Evolutionary conservation across 768 basidiomycete genomes (phyloP).

Genomic region (Pholiota molesta): DNA sequence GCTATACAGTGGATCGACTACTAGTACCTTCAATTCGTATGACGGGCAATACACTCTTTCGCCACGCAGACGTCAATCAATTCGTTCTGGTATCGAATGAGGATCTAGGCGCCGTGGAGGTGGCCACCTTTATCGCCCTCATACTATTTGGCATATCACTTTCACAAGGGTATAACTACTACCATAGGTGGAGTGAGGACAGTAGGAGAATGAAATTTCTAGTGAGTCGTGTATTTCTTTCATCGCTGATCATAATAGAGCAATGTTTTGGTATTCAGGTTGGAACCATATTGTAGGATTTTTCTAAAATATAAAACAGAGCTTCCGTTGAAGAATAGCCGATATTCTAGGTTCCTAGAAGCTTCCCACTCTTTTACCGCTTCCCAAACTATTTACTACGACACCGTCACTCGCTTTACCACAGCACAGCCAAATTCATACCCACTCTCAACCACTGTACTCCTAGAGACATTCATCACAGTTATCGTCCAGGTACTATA

Average conservation of each 20-base stretch:
- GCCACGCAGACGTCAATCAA: background rate
- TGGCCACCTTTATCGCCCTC: constrained; percentile 18
- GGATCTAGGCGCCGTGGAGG: constrained; percentile 19
- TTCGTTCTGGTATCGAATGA: constrained; percentile 13
- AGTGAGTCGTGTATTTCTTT: constrained; percentile 7
- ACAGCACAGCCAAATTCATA: constrained; percentile 14
- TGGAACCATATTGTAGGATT: background rate
- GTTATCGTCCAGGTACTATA: constrained; percentile 13
- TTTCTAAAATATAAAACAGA: too few species aligned
- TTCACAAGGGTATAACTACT: constrained; percentile 21
- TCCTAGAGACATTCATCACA: constrained; percentile 15
- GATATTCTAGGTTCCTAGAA: constrained; percentile 8
- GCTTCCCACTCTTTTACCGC: constrained; percentile 14
- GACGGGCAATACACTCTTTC: background rate
- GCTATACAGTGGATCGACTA: too few species aligned
- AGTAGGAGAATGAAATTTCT: constrained; percentile 13
- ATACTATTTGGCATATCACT: constrained; percentile 18
- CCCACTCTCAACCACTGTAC: constrained; percentile 12
- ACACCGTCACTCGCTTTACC: constrained; percentile 11
- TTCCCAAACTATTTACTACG: constrained; percentile 14
- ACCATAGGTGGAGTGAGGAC: constrained; percentile 5
- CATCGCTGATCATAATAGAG: background rate
- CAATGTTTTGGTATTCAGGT: background rate
- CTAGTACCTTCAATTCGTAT: too few species aligned
- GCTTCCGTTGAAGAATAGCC: too few species aligned